These are phyloP conservation scores for Lithocarpus polystachyus DNA, from an alignment of 306 rosid species.

Conservation along the genomic window DNA sequence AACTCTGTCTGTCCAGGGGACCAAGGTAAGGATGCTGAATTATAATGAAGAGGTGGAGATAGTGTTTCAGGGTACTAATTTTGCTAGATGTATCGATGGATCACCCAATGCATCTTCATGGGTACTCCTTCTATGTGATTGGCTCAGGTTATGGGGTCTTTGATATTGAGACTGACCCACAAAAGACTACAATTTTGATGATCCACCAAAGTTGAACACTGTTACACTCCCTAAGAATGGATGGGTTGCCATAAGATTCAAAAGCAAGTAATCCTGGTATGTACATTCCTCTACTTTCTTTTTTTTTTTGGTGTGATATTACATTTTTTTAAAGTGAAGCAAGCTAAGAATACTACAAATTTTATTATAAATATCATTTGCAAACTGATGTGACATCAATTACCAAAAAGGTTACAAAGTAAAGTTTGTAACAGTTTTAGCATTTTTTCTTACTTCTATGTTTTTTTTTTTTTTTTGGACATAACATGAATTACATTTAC, in stretches of 20 bases:
- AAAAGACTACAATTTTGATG: constrained; percentile 25
- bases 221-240: constrained; percentile 32
- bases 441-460: no score
- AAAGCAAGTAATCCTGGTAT: constrained; percentile 38
- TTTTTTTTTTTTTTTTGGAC: no score
- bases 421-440: no score
- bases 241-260: constrained; percentile 36
- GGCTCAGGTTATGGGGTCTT: constrained; percentile 33
- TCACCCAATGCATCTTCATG: constrained; percentile 52
- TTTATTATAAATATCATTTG: no score
- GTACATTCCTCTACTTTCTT: background rate
- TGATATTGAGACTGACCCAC: constrained; percentile 12
- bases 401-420: no score
- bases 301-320: no score
- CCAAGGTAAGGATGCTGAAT: constrained; percentile 23
- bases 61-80: constrained; percentile 40
- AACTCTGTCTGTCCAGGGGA: constrained; percentile 1
- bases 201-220: constrained; percentile 29
- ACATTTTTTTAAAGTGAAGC: no score
- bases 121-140: constrained; percentile 33
- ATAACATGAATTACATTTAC: no score
- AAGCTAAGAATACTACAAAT: no score
- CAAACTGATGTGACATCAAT: no score
- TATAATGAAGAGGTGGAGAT: constrained; percentile 36
- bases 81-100: constrained; percentile 24